Evolutionary conservation across 495 filamentous ascomycete species (phyloP).

Genomic region (Tuber brumale): DNA sequence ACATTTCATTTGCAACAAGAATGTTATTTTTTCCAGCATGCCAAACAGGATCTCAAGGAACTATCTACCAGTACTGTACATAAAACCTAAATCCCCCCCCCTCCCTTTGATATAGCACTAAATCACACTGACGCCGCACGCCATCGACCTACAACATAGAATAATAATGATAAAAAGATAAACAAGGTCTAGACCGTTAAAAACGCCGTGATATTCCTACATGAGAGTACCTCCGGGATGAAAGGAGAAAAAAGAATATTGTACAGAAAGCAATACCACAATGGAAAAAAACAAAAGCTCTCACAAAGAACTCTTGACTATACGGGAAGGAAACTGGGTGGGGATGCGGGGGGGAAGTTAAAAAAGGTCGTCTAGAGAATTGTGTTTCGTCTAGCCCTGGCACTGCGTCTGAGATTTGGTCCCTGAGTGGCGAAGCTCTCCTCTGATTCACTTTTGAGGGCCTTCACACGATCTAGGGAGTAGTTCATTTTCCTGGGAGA

Average conservation of each 20-base stretch:
- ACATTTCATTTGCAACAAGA: too few species aligned
- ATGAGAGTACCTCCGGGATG: not conserved
- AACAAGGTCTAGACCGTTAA: conserved; percentile 1
- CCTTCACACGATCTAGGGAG: not conserved
- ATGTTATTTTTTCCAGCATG: too few species aligned
- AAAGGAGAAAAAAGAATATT: not conserved
- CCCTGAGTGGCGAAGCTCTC: not conserved
- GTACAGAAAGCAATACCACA: not conserved
- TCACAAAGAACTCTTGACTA: not conserved
- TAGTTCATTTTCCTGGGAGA: not conserved
- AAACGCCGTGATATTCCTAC: conserved; percentile 10
- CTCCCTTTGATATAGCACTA: not conserved
- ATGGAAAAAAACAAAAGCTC: not conserved
- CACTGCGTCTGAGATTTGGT: not conserved
- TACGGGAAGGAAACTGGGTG: not conserved
- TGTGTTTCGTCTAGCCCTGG: not conserved
- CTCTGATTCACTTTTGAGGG: not conserved
- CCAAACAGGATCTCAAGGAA: not conserved
- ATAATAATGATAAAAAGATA: conserved; percentile 1
- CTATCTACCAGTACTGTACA: not conserved
- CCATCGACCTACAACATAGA: not conserved
- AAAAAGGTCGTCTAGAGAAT: not conserved
- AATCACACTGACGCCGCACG: not conserved
- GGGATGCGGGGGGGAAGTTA: not conserved
- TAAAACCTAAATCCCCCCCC: not conserved